A percentile compares a stretch with the other conserved stretches of the same genome.
These are phyloP conservation scores for Neocatenulostroma microsporum DNA, from an alignment of 2,329 filamentous ascomycete species.

Conservation along the genomic window DNA sequence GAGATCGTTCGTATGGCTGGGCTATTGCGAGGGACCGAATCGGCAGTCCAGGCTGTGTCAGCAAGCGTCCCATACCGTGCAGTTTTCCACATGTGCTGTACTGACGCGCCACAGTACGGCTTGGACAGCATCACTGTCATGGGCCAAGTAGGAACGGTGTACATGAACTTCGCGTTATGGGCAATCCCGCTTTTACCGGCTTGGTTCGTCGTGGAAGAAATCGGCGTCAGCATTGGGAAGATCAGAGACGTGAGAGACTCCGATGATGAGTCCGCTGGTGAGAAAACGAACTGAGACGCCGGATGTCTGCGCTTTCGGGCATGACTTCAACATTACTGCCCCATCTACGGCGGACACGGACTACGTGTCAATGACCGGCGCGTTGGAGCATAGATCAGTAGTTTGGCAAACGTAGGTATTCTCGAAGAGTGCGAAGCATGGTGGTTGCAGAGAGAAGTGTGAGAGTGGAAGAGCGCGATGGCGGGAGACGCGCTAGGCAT, in stretches of 20 bases:
- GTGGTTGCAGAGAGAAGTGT: too few relatives aligned
- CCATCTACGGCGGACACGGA: too few relatives aligned
- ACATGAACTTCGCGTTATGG: constrained; percentile 65
- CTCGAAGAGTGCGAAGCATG: too few relatives aligned
- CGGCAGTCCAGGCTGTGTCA: constrained; percentile 63
- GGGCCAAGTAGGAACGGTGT: constrained; percentile 57
- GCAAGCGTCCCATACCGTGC: constrained; percentile 29
- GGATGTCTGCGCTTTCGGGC: too few relatives aligned
- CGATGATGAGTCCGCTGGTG: neutral
- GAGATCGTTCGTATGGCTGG: constrained; percentile 63
- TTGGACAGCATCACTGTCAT: constrained; percentile 55
- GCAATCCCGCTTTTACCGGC: constrained; percentile 55
- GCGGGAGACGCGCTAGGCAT: too few relatives aligned
- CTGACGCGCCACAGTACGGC: constrained; percentile 47
- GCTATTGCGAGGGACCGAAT: constrained; percentile 61
- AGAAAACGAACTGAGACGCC: too few relatives aligned
- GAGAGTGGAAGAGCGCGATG: too few relatives aligned
- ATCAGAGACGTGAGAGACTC: constrained; percentile 8
- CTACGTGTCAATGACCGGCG: too few relatives aligned
- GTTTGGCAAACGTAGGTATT: too few relatives aligned
- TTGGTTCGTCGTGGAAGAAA: constrained; percentile 56
- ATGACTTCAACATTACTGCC: too few relatives aligned
- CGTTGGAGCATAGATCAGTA: too few relatives aligned
- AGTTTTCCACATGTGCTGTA: neutral
- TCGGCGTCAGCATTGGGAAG: constrained; percentile 35